Conservation (phyloP, 2,329 filamentous ascomycete species). For the Verticillium isaacii region DNA sequence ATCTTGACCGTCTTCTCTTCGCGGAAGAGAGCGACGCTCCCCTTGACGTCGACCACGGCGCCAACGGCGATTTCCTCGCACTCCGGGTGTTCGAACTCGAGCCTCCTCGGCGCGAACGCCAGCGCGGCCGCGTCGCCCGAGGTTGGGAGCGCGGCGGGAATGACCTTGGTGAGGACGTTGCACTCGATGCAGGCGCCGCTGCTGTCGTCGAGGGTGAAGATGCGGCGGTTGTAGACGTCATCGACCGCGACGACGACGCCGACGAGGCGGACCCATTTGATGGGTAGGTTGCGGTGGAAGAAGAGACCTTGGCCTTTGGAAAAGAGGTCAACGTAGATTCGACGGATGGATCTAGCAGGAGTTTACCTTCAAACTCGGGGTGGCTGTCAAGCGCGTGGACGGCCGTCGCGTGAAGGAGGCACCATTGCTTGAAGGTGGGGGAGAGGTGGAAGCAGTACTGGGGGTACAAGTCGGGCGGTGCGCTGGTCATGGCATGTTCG, state of each 20-base stretch:
- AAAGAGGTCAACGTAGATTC: not conserved
- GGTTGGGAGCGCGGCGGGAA: not conserved
- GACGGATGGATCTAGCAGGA: slow-evolving; percentile 5
- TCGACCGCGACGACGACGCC: slow-evolving; percentile 65
- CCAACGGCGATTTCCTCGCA: slow-evolving; percentile 42
- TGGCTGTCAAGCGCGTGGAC: slow-evolving; percentile 42
- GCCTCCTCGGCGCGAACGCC: not conserved
- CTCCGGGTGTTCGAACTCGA: slow-evolving; percentile 2
- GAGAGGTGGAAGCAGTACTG: slow-evolving; percentile 61
- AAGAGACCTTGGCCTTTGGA: slow-evolving; percentile 45
- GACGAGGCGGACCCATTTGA: slow-evolving; percentile 68
- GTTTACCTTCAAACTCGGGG: slow-evolving; percentile 47
- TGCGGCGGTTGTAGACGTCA: slow-evolving; percentile 38
- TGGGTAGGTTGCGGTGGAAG: slow-evolving; percentile 70
- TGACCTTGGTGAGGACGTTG: slow-evolving; percentile 16
- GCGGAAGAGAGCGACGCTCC: slow-evolving; percentile 42
- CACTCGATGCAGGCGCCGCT: slow-evolving; percentile 56
- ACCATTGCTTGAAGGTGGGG: slow-evolving; percentile 57
- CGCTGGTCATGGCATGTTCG: slow-evolving; percentile 47
- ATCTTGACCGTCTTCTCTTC: slow-evolving; percentile 47
- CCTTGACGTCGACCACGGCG: slow-evolving; percentile 52
- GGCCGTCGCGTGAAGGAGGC: slow-evolving; percentile 47
- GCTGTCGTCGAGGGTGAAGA: slow-evolving; percentile 62
- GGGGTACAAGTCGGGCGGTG: slow-evolving; percentile 42
- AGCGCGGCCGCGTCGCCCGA: not conserved